These are phyloP conservation scores for Zygotorulaspora danielsina DNA, from an alignment of 805 yeast species.

Conservation along the genomic window DNA sequence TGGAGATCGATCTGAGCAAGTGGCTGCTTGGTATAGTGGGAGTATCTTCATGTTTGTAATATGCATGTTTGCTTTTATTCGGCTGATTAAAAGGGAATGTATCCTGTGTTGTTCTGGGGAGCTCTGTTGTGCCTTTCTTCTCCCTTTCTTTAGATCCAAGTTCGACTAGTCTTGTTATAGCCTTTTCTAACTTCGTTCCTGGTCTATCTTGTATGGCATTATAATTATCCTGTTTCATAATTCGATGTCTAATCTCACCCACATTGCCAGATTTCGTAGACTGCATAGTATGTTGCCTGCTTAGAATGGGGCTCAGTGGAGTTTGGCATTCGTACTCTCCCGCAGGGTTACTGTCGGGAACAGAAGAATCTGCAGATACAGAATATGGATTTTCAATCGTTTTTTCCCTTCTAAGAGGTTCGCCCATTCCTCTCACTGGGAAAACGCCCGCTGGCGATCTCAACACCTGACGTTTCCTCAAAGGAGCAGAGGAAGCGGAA, in stretches of 20 bases:
- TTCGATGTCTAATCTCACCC: neutral
- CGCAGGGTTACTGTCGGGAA: neutral
- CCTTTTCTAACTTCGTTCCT: conserved; percentile 36
- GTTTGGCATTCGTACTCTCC: neutral
- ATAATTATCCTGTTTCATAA: conserved; percentile 13
- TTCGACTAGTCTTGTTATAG: conserved; percentile 26
- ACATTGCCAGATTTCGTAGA: neutral
- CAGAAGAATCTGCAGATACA: neutral
- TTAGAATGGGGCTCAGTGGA: conserved; percentile 1
- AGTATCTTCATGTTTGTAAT: conserved; percentile 1
- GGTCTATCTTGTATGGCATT: conserved; percentile 36
- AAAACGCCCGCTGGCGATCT: conserved; percentile 73
- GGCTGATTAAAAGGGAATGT: conserved; percentile 20
- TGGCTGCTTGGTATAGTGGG: neutral
- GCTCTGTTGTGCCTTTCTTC: conserved; percentile 6
- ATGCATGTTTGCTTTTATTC: conserved; percentile 1
- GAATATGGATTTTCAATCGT: conserved; percentile 47
- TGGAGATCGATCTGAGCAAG: conserved; percentile 21
- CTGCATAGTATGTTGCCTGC: neutral
- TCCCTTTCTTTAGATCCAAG: conserved; percentile 4
- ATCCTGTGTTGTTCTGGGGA: conserved; percentile 30
- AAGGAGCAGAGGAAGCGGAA: conserved; percentile 5
- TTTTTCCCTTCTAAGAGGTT: conserved; percentile 51
- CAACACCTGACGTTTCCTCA: conserved; percentile 11
- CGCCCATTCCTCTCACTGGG: conserved; percentile 77